These are phyloP conservation scores for Tuctoria greenei DNA, from an alignment of 176 grass and related monocot species.

Conservation along the genomic window DNA sequence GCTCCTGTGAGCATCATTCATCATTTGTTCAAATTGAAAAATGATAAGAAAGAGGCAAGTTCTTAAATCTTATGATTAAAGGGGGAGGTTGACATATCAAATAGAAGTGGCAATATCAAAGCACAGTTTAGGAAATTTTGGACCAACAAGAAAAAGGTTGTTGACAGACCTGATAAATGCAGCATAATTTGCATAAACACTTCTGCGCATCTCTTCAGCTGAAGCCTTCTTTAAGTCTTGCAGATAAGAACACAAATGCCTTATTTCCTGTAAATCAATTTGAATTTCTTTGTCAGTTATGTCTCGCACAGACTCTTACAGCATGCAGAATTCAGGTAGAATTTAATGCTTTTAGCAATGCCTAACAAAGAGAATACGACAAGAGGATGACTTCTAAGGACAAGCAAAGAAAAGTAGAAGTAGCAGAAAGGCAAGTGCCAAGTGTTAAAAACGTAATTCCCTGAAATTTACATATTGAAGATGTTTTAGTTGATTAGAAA, in stretches of 20 bases:
- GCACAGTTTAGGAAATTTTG: background rate
- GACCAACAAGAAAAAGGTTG: background rate
- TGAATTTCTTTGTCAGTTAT: conserved; percentile 36
- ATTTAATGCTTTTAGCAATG: conserved; percentile 8
- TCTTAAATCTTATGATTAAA: background rate
- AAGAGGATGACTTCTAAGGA: background rate
- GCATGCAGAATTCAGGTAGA: conserved; percentile 10
- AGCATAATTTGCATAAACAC: conserved; percentile 97
- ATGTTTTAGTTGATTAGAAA: background rate
- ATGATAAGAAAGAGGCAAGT: background rate
- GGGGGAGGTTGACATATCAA: conserved; percentile 21
- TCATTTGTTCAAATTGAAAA: conserved; percentile 10
- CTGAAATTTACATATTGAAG: background rate
- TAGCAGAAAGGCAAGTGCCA: background rate
- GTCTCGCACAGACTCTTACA: conserved; percentile 7
- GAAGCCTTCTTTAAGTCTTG: conserved; percentile 99
- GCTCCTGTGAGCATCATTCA: background rate
- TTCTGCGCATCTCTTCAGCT: conserved; percentile 96
- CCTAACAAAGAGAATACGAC: background rate
- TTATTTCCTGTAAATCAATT: conserved; percentile 80
- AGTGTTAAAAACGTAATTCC: background rate
- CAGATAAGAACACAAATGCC: conserved; percentile 78
- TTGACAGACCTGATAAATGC: conserved; percentile 75
- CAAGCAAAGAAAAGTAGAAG: background rate
- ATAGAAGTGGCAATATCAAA: conserved; percentile 13